A percentile compares a stretch with the other conserved stretches of the same genome.
Evolutionary conservation across 106 monocot genomes (phyloP).

Genomic region (Acorus gramineus): DNA sequence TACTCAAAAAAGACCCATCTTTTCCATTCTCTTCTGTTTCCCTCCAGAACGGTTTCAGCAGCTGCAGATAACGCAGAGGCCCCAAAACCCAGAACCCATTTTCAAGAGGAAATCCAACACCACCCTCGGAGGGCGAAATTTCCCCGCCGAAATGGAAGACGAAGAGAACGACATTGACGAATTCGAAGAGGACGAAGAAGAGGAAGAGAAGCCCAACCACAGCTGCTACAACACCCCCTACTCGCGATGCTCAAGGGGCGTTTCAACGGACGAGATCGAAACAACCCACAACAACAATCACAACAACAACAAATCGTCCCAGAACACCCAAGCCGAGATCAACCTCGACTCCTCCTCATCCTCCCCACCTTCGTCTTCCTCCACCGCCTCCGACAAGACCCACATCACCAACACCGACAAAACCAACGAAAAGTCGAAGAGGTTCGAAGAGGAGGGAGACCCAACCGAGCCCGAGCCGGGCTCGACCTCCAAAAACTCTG

Average conservation of each 20-base stretch:
- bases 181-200: constrained; percentile 11
- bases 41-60: constrained; percentile 34
- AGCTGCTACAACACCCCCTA: neutral
- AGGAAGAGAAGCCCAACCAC: neutral
- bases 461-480: constrained; percentile 5
- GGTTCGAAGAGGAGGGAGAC: constrained; percentile 17
- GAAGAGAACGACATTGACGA: constrained; percentile 23
- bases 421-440: neutral
- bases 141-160: constrained; percentile 15
- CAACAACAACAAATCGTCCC: neutral
- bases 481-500: constrained; percentile 21
- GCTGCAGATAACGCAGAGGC: constrained; percentile 8
- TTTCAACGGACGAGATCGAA: constrained; percentile 29
- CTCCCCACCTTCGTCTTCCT: constrained; percentile 43
- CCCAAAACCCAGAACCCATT: neutral
- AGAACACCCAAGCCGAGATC: constrained; percentile 30
- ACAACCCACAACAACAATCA: neutral
- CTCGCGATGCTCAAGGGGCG: constrained; percentile 19
- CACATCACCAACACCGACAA: neutral
- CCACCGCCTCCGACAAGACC: constrained; percentile 23
- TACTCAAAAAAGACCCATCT: neutral
- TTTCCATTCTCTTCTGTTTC: neutral
- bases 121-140: constrained; percentile 6
- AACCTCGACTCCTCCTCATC: constrained; percentile 20
- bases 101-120: no score